Conservation (phyloP, 2,329 filamentous ascomycete species). For the Coniochaeta pulveracea region DNA sequence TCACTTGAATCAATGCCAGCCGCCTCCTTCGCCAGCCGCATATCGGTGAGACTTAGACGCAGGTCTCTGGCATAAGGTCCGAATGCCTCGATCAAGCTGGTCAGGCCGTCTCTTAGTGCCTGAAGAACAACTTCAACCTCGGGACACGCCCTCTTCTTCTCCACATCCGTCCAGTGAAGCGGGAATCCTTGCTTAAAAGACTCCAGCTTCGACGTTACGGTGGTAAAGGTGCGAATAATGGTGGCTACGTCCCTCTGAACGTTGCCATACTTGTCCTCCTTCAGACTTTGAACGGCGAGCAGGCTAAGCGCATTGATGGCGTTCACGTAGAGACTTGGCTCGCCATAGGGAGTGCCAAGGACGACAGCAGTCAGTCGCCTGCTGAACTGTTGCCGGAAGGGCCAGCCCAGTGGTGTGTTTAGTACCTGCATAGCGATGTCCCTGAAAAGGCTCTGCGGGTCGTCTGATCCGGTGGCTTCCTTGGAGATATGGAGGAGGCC, state of each 20-base stretch:
- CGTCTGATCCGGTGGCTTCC: slow-evolving; percentile 37
- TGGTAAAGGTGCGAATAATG: slow-evolving; percentile 64
- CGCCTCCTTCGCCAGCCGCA: slow-evolving; percentile 63
- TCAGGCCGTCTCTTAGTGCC: slow-evolving; percentile 53
- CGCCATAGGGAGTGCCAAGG: slow-evolving; percentile 62
- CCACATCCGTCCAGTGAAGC: slow-evolving; percentile 71
- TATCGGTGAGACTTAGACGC: slow-evolving; percentile 57
- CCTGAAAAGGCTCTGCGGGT: slow-evolving; percentile 35
- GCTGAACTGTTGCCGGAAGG: slow-evolving; percentile 61
- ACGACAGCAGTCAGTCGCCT: slow-evolving; percentile 56
- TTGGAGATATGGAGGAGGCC: slow-evolving; percentile 42
- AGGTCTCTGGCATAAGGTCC: slow-evolving; percentile 63
- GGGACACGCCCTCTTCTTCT: slow-evolving; percentile 37
- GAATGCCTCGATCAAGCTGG: slow-evolving; percentile 58
- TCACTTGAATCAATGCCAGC: slow-evolving; percentile 19
- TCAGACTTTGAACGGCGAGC: slow-evolving; percentile 61
- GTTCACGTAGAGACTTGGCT: slow-evolving; percentile 56
- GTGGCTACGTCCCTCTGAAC: slow-evolving; percentile 71
- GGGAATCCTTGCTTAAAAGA: slow-evolving; percentile 47
- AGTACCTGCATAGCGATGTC: slow-evolving; percentile 33
- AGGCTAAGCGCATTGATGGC: slow-evolving; percentile 58
- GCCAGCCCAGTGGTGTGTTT: slow-evolving; percentile 45
- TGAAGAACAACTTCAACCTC: slow-evolving; percentile 63
- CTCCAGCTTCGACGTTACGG: slow-evolving; percentile 58
- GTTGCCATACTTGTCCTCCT: slow-evolving; percentile 74